These are phyloP conservation scores for Cichorium intybus DNA, from an alignment of 140 eudicot genomes.

Conservation along the genomic window DNA sequence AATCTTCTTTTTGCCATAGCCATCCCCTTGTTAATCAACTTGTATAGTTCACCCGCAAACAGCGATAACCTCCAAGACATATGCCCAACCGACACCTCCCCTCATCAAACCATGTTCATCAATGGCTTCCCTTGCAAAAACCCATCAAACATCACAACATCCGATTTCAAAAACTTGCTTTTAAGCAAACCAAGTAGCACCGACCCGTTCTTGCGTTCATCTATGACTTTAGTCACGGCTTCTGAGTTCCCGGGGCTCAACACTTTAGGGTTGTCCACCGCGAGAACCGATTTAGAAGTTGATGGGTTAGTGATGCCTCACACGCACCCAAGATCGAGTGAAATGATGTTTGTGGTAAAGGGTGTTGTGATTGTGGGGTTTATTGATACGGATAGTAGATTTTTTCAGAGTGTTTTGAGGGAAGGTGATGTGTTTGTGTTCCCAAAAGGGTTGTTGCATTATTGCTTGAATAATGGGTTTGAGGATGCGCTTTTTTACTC, in stretches of 20 bases:
- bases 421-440: slow-evolving; percentile 76
- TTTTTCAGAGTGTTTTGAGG: slow-evolving; percentile 47
- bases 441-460: slow-evolving; percentile 77
- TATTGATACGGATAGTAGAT: slow-evolving; percentile 44
- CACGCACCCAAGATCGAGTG: slow-evolving; percentile 73
- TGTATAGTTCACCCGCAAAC: slow-evolving; percentile 33
- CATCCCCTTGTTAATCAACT: slow-evolving; percentile 13
- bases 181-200: slow-evolving; percentile 43
- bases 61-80: slow-evolving; percentile 55
- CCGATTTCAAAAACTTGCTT: slow-evolving; percentile 56
- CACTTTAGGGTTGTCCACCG: slow-evolving; percentile 61
- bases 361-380: slow-evolving; percentile 72
- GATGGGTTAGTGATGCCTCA: slow-evolving; percentile 72
- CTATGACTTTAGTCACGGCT: slow-evolving; percentile 45
- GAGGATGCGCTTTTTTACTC: slow-evolving; percentile 55
- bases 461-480: slow-evolving; percentile 50
- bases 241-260: slow-evolving; percentile 66
- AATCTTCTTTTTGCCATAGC: slow-evolving; percentile 7
- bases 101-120: slow-evolving; percentile 38
- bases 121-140: slow-evolving; percentile 74
- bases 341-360: slow-evolving; percentile 52
- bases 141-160: slow-evolving; percentile 52
- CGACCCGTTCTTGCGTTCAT: slow-evolving; percentile 39
- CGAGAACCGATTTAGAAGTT: slow-evolving; percentile 55
- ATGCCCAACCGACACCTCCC: slow-evolving; percentile 51